phyloP scores from a whole-genome alignment of 148 eudicot species.

The Pouteria glomerata region DNA sequence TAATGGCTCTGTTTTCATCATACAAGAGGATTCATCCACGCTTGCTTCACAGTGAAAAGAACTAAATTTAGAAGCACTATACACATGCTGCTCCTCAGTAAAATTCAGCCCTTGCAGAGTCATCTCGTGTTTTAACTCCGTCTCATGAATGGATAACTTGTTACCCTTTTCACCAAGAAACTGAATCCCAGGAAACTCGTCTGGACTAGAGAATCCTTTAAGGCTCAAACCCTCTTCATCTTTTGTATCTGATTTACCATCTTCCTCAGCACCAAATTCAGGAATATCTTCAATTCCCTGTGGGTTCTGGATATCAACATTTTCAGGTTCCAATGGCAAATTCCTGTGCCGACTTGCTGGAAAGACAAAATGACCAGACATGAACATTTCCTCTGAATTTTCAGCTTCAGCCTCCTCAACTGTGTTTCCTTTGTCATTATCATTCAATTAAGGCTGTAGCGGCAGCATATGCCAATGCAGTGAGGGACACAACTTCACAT shows the following conservation, averaged over 20 bases:
- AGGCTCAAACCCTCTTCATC: conserved; percentile 35
- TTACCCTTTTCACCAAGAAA: conserved; percentile 37
- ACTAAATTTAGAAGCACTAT: conserved; percentile 25
- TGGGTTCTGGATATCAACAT: conserved; percentile 25
- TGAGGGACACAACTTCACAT: conserved; percentile 95
- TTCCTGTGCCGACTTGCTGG: conserved; percentile 85
- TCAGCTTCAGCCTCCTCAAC: conserved; percentile 39
- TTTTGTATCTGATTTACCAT: conserved; percentile 29
- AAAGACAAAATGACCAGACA: conserved; percentile 89
- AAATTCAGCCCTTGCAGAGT: conserved; percentile 26
- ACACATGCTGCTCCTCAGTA: conserved; percentile 37
- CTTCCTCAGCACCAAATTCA: conserved; percentile 26
- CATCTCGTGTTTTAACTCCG: conserved; percentile 31
- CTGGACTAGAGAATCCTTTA: conserved; percentile 34
- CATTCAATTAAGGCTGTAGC: conserved; percentile 42
- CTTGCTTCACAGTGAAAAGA: conserved; percentile 24
- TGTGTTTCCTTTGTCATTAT: conserved; percentile 27
- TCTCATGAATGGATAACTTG: conserved; percentile 33
- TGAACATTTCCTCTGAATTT: conserved; percentile 60
- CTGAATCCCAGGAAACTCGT: conserved; percentile 35
- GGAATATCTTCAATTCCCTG: conserved; percentile 28
- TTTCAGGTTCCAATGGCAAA: conserved; percentile 57
- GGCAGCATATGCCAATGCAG: conserved; percentile 90
- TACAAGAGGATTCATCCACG: conserved; percentile 19
- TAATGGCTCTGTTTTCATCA: conserved; percentile 26